Evolutionary conservation across 2,329 filamentous ascomycete genomes (phyloP).

Genomic region (Dendryphion nanum): DNA sequence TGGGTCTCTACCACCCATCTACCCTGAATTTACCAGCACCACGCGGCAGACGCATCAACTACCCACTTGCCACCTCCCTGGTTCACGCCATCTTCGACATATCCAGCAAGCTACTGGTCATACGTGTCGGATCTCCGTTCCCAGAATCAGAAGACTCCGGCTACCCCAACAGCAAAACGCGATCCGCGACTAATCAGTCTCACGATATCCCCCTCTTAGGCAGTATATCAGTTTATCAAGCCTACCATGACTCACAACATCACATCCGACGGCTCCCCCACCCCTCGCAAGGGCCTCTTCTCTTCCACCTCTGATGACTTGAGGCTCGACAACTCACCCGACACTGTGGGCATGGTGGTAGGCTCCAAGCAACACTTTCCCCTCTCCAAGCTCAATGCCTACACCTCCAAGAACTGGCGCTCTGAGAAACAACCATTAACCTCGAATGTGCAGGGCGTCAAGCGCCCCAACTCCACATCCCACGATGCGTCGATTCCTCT

Average conservation of each 20-base stretch:
- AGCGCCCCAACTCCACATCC: constrained; percentile 20
- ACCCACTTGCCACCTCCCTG: background rate
- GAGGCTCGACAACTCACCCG: constrained; percentile 33
- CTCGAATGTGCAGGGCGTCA: constrained; percentile 35
- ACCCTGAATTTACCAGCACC: constrained; percentile 37
- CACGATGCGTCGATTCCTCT: constrained; percentile 27
- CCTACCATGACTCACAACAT: constrained; percentile 39
- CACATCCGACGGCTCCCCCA: constrained; percentile 42
- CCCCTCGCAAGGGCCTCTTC: constrained; percentile 40
- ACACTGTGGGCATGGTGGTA: constrained; percentile 33
- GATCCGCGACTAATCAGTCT: background rate
- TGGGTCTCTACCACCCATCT: too few relatives aligned
- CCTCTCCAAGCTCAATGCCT: constrained; percentile 14
- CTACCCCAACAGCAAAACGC: too few relatives aligned
- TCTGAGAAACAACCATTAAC: constrained; percentile 29
- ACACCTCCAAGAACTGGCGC: constrained; percentile 7
- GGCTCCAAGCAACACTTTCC: constrained; percentile 21
- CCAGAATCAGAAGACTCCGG: too few relatives aligned
- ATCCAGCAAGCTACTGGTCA: constrained; percentile 10
- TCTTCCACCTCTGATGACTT: constrained; percentile 30
- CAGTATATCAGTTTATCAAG: constrained; percentile 5
- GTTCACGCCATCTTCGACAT: constrained; percentile 24
- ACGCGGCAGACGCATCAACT: constrained; percentile 19
- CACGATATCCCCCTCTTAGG: background rate
- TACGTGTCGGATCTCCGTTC: background rate